Percentiles rank a stretch among this genome's conserved stretches.
These are phyloP conservation scores for Quercus ilex DNA, from an alignment of 306 rosid genomes.

Conservation along the genomic window DNA sequence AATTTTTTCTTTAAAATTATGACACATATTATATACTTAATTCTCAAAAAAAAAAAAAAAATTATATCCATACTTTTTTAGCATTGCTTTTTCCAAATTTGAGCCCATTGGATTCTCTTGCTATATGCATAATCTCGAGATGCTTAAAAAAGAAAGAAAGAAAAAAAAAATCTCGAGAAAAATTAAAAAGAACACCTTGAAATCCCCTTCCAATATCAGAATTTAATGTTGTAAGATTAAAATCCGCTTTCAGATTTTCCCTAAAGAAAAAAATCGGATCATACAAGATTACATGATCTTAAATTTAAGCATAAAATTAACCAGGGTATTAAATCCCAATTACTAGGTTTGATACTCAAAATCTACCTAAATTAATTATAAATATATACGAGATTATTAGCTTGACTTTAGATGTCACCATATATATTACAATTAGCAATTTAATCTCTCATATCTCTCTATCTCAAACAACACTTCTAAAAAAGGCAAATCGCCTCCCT, in stretches of 20 bases:
- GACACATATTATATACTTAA: no score
- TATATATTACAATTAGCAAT: not conserved
- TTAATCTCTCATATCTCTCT: not conserved
- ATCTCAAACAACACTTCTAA: not conserved
- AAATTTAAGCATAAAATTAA: conserved; percentile 17
- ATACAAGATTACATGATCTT: conserved; percentile 15
- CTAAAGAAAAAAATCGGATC: not conserved
- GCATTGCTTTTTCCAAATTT: no score
- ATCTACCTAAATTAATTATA: not conserved
- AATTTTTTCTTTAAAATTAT: no score
- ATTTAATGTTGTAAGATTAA: not conserved
- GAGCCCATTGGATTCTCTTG: no score
- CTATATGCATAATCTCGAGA: not conserved
- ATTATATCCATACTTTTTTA: no score
- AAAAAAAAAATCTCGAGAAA: no score
- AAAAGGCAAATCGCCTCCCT: not conserved
- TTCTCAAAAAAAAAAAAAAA: no score
- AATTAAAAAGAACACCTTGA: not conserved
- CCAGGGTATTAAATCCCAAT: not conserved
- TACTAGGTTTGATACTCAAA: not conserved
- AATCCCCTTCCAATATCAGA: not conserved
- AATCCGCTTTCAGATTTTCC: not conserved
- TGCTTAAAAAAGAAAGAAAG: no score
- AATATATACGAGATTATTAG: not conserved
- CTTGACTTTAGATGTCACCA: not conserved